Evolutionary conservation across 768 basidiomycete genomes (phyloP).

Genomic region (Royoungia palumana): DNA sequence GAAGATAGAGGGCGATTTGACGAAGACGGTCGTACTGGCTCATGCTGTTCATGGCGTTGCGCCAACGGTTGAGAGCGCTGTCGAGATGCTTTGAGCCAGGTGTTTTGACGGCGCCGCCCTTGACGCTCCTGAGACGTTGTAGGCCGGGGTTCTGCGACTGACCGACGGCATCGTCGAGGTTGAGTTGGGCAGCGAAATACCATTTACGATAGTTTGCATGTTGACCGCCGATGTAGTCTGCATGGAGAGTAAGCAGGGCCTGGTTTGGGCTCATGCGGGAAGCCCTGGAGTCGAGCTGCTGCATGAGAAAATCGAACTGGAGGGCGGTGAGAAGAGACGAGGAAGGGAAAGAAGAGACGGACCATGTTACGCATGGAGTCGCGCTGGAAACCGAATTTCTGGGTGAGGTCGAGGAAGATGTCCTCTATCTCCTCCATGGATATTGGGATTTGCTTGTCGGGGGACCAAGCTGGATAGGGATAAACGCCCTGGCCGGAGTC

Average conservation of each 20-base stretch:
- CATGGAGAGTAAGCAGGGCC: constrained; percentile 93
- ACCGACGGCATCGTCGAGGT: constrained; percentile 97
- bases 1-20: constrained; percentile 91
- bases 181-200: constrained; percentile 99
- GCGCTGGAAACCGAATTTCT: constrained; percentile 98
- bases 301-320: constrained; percentile 97
- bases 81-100: constrained; percentile 80
- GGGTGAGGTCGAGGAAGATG: constrained; percentile 94
- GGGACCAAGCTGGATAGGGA: constrained; percentile 94
- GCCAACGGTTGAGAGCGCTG: constrained; percentile 90
- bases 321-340: constrained; percentile 9
- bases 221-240: constrained; percentile 98
- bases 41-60: constrained; percentile 99
- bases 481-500: constrained; percentile 54
- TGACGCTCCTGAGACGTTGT: constrained; percentile 82
- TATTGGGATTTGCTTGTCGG: constrained; percentile 91
- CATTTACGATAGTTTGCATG: constrained; percentile 99
- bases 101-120: constrained; percentile 50
- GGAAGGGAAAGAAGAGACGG: constrained; percentile 19
- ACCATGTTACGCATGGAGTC: constrained; percentile 97
- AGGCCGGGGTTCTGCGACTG: constrained; percentile 92
- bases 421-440: constrained; percentile 99
- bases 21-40: constrained; percentile 96
- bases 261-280: constrained; percentile 97
- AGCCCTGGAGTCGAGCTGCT: constrained; percentile 94